Conservation (phyloP, 1,284 basidiomycete species). For the Tetrapyrgos nigripes region DNA sequence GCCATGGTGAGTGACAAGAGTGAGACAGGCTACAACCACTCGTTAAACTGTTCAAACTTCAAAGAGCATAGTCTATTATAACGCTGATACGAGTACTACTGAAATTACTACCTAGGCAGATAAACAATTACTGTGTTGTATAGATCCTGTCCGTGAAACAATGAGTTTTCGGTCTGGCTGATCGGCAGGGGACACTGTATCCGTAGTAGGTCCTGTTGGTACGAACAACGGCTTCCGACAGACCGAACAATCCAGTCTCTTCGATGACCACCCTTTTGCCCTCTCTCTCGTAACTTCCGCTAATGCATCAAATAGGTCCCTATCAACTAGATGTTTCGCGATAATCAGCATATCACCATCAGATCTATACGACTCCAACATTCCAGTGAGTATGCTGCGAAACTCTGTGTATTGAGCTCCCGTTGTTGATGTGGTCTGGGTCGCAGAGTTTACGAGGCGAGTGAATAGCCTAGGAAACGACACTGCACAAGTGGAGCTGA, state of each 20-base stretch:
- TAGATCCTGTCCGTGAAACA: slow-evolving; percentile 64
- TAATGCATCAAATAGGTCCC: slow-evolving; percentile 83
- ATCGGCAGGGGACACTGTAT: slow-evolving; percentile 6
- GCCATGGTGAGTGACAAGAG: slow-evolving; percentile 46
- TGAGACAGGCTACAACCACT: too few species aligned
- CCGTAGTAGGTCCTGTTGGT: slow-evolving; percentile 3
- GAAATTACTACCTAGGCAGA: slow-evolving; percentile 18
- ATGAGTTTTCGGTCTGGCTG: slow-evolving; percentile 44
- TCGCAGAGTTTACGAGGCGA: slow-evolving; percentile 80
- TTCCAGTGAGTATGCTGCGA: slow-evolving; percentile 87
- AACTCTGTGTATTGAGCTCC: slow-evolving; percentile 91
- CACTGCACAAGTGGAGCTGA: slow-evolving; percentile 81
- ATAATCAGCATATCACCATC: slow-evolving; percentile 93
- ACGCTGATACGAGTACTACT: not conserved
- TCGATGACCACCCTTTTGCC: slow-evolving; percentile 57
- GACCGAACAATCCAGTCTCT: slow-evolving; percentile 44
- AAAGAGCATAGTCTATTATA: not conserved
- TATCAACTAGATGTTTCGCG: slow-evolving; percentile 83
- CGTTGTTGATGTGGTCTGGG: slow-evolving; percentile 48
- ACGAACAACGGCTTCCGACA: slow-evolving; percentile 52
- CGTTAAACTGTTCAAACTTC: too few species aligned
- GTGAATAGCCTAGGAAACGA: slow-evolving; percentile 94
- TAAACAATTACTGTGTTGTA: slow-evolving; percentile 64
- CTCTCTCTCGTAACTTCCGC: slow-evolving; percentile 59
- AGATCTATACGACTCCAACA: slow-evolving; percentile 93